Conservation (phyloP, 2,329 filamentous ascomycete species). For the Fusarium agapanthi region DNA sequence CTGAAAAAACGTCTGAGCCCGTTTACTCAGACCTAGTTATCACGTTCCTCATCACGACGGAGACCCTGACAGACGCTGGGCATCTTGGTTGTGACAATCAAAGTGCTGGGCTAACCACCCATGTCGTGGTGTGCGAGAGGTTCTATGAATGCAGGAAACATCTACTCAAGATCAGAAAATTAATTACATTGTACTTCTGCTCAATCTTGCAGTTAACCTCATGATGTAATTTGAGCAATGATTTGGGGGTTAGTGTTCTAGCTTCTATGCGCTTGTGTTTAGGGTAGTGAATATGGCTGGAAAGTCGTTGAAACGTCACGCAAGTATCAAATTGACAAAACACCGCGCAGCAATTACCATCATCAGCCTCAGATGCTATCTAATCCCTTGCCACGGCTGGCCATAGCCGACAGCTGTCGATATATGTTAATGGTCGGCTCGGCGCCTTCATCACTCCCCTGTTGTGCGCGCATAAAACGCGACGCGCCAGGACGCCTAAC, state of each 20-base stretch:
- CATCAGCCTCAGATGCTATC: background rate
- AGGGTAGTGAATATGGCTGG: background rate
- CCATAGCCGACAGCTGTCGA: fast-evolving
- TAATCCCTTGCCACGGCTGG: fast-evolving
- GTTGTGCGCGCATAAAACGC: background rate
- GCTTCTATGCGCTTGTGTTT: background rate
- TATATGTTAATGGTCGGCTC: fast-evolving
- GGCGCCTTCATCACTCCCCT: background rate
- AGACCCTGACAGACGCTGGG: too few relatives aligned
- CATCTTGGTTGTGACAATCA: fast-evolving
- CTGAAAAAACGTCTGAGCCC: background rate
- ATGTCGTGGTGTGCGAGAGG: fast-evolving
- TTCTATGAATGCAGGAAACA: fast-evolving
- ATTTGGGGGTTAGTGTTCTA: background rate
- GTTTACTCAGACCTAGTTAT: fast-evolving
- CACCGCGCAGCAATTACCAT: too few relatives aligned
- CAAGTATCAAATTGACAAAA: fast-evolving
- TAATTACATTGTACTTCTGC: fast-evolving
- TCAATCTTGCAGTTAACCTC: background rate
- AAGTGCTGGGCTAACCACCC: fast-evolving
- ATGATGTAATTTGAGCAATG: background rate
- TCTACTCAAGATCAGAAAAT: fast-evolving
- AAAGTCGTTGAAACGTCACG: background rate
- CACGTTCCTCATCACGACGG: too few relatives aligned
- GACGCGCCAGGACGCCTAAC: fast-evolving